These are phyloP conservation scores for Kandelia obovata DNA, from an alignment of 345 rosid genomes.

Conservation along the genomic window DNA sequence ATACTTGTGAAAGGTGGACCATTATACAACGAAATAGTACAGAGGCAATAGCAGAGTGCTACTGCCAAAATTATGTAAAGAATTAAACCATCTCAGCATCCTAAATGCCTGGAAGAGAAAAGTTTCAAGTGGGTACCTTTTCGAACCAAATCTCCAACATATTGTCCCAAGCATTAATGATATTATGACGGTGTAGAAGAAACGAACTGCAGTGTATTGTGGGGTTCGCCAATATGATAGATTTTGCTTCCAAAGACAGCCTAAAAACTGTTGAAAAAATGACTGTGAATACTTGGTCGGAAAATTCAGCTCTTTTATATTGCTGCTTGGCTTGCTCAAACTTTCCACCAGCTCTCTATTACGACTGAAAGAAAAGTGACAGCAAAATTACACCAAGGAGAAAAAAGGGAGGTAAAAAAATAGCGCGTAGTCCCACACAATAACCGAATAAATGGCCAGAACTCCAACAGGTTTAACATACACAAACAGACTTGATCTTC, in stretches of 20 bases:
- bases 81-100: too few relatives aligned
- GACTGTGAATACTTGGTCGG: slow-evolving; percentile 80
- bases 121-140: slow-evolving; percentile 45
- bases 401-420: slow-evolving; percentile 1
- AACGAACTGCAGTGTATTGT: slow-evolving; percentile 93
- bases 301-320: slow-evolving; percentile 67
- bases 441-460: not conserved
- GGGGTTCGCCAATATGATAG: slow-evolving; percentile 96
- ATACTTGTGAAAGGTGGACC: too few relatives aligned
- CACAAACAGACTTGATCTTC: slow-evolving; percentile 66
- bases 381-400: slow-evolving; percentile 13
- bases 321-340: slow-evolving; percentile 68
- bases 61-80: too few relatives aligned
- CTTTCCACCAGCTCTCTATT: slow-evolving; percentile 68
- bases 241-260: slow-evolving; percentile 97
- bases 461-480: slow-evolving; percentile 34
- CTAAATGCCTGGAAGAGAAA: not conserved
- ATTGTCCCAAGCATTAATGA: slow-evolving; percentile 95
- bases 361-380: slow-evolving; percentile 41
- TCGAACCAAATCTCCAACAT: slow-evolving; percentile 90
- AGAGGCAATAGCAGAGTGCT: too few relatives aligned
- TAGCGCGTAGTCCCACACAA: too few relatives aligned
- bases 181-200: slow-evolving; percentile 88
- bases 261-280: slow-evolving; percentile 65
- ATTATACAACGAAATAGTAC: too few relatives aligned